These are phyloP conservation scores for Cyberlindnera subsufficiens DNA, from an alignment of 805 yeast species.

Conservation along the genomic window DNA sequence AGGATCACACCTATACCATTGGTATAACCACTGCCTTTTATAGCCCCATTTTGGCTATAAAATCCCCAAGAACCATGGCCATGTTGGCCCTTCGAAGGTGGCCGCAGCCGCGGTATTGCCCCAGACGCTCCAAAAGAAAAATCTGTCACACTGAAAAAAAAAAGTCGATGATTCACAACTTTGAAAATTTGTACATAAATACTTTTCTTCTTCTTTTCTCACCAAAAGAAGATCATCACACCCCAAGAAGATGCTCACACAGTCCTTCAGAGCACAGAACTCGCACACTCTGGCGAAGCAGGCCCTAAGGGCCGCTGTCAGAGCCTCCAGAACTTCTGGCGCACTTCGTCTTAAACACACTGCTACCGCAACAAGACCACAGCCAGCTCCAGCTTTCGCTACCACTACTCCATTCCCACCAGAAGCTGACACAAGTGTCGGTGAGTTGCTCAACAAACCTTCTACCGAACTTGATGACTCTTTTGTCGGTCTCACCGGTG, in stretches of 20 bases:
- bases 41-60: too few relatives aligned
- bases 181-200: background rate
- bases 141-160: background rate
- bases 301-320: constrained; percentile 7
- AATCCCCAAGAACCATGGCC: too few relatives aligned
- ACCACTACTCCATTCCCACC: constrained; percentile 9
- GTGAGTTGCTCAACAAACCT: constrained; percentile 5
- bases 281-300: constrained; percentile 7
- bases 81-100: too few relatives aligned
- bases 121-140: background rate
- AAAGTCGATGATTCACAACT: background rate
- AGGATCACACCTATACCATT: too few relatives aligned
- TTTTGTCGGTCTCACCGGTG: constrained; percentile 94
- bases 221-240: too few relatives aligned
- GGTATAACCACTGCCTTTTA: too few relatives aligned
- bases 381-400: constrained; percentile 25
- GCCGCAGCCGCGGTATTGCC: too few relatives aligned
- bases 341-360: constrained; percentile 7
- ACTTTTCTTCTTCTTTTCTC: too few relatives aligned
- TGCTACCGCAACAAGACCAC: constrained; percentile 18
- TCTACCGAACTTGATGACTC: constrained; percentile 61
- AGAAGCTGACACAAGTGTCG: background rate
- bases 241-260: constrained; percentile 9
- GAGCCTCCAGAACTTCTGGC: constrained; percentile 4
- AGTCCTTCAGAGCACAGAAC: constrained; percentile 15